Base-by-base conservation (phyloP, 2,329 filamentous ascomycete genomes). In the Domatiomyces catenatus region DNA sequence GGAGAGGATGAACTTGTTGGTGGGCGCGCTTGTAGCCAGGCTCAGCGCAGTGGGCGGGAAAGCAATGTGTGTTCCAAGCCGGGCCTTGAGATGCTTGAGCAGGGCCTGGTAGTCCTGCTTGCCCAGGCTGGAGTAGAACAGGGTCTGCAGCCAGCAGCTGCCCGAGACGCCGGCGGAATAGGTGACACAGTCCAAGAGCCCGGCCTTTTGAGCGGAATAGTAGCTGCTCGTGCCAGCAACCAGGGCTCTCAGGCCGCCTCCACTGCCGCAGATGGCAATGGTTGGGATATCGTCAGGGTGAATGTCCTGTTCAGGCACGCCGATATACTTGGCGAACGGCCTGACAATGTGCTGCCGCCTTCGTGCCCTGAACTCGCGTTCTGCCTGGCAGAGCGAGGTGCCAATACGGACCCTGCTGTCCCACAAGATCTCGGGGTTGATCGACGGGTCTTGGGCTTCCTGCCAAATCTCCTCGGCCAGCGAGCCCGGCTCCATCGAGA, bases 91-190 rank as follows among this genome's bases (percentile, higher is more conserved):
- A 62, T 98, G 92, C 8, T 89, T 78, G 42, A 95, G 77, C 18
- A 94, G 73, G 39, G 73, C 77, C 19, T 75, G 71, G 58, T 94
- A 77, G 54, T 77, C 79, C 50, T 81, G 78, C 15, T 75, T 73
- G 0, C 83, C 76, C 51, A 96, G 75, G 0, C 86, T 86, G 0
- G 86, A 90, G 62, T 92, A 81, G 63, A 86, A 94, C 3, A 98
- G 73, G 0, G 85, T 75, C 64, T 96, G 90, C 5, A 96, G 74
- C 92, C 92, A 98, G 66, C 92, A 96, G 56, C 86, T 93, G 0
- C 92, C 92, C 63, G 88, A 95, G 47, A 98, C 92, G 1, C 92
- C 92, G 4, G 90, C 87, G 0, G 88, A 94, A 62, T 98, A 98
- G 1, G 89, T 96, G 8, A 86, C 77, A 63, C 92, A 96, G 66